Evolutionary conservation across 768 basidiomycete genomes (phyloP), one percentile per base, ranked within the genome.

Genomic region (Boletus coccyginus): DNA sequence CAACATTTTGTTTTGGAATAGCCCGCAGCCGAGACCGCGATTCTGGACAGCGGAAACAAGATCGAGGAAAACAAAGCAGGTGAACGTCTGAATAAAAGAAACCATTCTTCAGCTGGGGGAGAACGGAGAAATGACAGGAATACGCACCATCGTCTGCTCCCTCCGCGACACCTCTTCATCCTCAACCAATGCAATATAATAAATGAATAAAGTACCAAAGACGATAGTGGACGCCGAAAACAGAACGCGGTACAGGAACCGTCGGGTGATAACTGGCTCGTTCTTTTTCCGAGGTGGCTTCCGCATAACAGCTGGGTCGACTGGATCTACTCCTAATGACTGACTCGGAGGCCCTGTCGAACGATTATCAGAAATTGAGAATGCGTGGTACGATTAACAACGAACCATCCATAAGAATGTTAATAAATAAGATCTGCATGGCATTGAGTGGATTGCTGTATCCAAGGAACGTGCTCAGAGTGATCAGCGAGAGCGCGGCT

Each of bases 371-470:
- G 32, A 14, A 33, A 51, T 33, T 19, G 53, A 36, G 27, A 40
- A 27, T 36, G 19, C 11, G 31, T 2, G 44, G 19, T 5, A 48
- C 50, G 56, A 27, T 21, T 3, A 7, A 35, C 39, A 17, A 72
- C 80, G 36, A 54, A 88, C 94, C 94, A 61, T 98, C 96, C 95
- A 98, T 98, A 46, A 98, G 82, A 68, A 98, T 97, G 74, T 98
- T 98, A 67, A 98, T 98, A 70, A 97, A 98, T n/a, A 98, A 75
- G 65, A 98, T 98, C 71, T 98, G 94, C 94, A 98, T 98, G 5
- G 95, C 87, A 66, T 98, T 98, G 59, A 98, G 79, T 4, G 95
- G 95, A 66, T 96, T 97, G 64, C 85, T 87, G 35, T 97, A 78
- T 14, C 89, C 86, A 64, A 98, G 84, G 70, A 94, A 80, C 21